Conservation (phyloP, 495 filamentous ascomycete genomes). For the Aspergillus hancockii region DNA sequence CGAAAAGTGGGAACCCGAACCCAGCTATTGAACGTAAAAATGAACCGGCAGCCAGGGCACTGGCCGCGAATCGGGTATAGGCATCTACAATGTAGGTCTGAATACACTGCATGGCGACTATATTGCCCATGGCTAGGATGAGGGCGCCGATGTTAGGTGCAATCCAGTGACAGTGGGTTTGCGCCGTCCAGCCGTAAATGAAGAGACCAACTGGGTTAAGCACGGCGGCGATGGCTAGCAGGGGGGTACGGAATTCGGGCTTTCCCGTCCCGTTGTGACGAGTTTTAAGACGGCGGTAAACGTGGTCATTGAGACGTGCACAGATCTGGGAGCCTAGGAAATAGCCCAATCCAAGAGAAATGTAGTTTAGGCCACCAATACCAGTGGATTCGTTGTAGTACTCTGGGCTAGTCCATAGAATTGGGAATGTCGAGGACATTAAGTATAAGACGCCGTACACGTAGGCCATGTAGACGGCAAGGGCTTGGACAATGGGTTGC, state of each 20-base stretch:
- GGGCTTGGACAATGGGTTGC: slow-evolving; percentile 59
- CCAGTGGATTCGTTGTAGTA: slow-evolving; percentile 62
- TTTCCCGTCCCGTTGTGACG: slow-evolving; percentile 55
- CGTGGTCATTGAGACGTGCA: slow-evolving; percentile 62
- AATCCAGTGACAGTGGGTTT: slow-evolving; percentile 67
- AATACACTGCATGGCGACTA: slow-evolving; percentile 68
- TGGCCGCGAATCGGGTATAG: slow-evolving; percentile 73
- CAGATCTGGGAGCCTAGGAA: slow-evolving; percentile 63
- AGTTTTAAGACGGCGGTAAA: slow-evolving; percentile 63
- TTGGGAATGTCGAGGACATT: slow-evolving; percentile 66
- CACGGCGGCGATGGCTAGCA: slow-evolving; percentile 59
- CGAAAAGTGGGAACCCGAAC: slow-evolving; percentile 78
- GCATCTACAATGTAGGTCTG: slow-evolving; percentile 79
- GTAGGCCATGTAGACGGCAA: slow-evolving; percentile 66
- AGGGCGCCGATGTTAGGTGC: slow-evolving; percentile 68
- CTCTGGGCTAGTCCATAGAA: slow-evolving; percentile 53
- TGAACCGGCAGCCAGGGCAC: slow-evolving; percentile 65
- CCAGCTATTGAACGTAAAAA: slow-evolving; percentile 69
- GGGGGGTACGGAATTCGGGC: slow-evolving; percentile 70
- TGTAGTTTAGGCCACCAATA: slow-evolving; percentile 68
- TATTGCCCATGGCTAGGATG: slow-evolving; percentile 59
- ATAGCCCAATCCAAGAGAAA: slow-evolving; percentile 71
- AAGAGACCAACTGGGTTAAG: slow-evolving; percentile 66
- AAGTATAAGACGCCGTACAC: slow-evolving; percentile 75
- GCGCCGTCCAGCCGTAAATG: slow-evolving; percentile 71